phyloP scores from a whole-genome alignment of 2,329 filamentous ascomycete genomes.

The Chalara sp. region DNA sequence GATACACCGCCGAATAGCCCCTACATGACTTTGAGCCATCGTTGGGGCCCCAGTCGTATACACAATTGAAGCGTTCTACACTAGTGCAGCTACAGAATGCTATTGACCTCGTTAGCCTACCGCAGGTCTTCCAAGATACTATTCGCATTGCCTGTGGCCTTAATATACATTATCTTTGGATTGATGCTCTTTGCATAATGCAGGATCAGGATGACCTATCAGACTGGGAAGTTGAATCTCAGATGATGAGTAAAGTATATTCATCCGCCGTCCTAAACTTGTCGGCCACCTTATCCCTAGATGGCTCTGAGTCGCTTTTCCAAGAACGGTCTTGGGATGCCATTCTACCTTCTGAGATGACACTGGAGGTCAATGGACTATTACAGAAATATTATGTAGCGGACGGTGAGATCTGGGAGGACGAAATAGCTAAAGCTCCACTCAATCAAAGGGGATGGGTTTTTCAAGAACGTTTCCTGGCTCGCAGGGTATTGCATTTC shows the following conservation, averaged over 20 bases:
- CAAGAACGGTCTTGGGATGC: not conserved
- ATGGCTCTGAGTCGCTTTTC: not conserved
- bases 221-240: not conserved
- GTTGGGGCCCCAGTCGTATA: not conserved
- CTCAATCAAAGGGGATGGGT: slow-evolving; percentile 1
- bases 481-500: slow-evolving; percentile 3
- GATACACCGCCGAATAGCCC: not conserved
- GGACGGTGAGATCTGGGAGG: not conserved
- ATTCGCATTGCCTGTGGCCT: not conserved
- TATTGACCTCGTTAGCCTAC: not conserved
- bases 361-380: not conserved
- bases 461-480: slow-evolving; percentile 5
- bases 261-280: not conserved
- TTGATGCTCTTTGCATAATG: slow-evolving; percentile 1
- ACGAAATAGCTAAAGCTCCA: not conserved
- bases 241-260: not conserved
- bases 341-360: not conserved
- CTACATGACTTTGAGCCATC: not conserved
- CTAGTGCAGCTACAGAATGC: not conserved
- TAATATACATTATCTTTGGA: not conserved
- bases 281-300: not conserved
- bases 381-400: not conserved
- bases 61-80: not conserved
- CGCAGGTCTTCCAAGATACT: not conserved
- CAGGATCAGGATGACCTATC: not conserved